Conservation (phyloP, 2,329 filamentous ascomycete species). For the Ascochyta viciae-villosae region DNA sequence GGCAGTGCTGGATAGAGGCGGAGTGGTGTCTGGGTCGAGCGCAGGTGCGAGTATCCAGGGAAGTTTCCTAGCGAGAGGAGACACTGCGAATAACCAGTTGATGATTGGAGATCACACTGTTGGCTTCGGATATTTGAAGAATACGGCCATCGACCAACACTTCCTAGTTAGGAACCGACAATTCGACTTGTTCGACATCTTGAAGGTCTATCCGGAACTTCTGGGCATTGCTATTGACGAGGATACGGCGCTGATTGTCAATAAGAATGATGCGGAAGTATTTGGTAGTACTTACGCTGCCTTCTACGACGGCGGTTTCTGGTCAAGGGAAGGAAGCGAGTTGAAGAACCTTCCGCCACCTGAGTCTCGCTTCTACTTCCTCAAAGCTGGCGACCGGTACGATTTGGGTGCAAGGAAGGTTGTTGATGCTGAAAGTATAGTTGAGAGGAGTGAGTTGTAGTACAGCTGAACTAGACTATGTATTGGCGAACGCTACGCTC, state of each 20-base stretch:
- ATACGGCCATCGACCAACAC: conserved; percentile 36
- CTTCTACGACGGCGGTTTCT: conserved; percentile 35
- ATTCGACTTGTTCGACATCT: conserved; percentile 36
- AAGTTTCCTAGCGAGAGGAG: conserved; percentile 31
- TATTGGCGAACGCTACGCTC: neutral
- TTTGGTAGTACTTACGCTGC: conserved; percentile 37
- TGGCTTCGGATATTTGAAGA: conserved; percentile 37
- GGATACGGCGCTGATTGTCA: conserved; percentile 34
- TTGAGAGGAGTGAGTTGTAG: conserved; percentile 9
- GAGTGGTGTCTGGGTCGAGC: conserved; percentile 32
- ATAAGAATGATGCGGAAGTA: conserved; percentile 30
- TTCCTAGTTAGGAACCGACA: conserved; percentile 35
- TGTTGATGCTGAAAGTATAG: neutral
- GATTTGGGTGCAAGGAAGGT: conserved; percentile 28
- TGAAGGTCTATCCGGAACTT: conserved; percentile 28
- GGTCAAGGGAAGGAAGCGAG: conserved; percentile 34
- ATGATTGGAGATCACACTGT: conserved; percentile 32
- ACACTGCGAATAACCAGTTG: conserved; percentile 32
- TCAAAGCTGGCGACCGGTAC: conserved; percentile 30
- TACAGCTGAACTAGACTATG: neutral
- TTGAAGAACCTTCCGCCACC: conserved; percentile 22
- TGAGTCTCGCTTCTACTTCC: conserved; percentile 31
- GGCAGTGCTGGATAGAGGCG: conserved; percentile 27
- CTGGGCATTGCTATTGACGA: conserved; percentile 35
- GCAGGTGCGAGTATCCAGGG: conserved; percentile 35